A percentile compares a stretch with the other conserved stretches of the same genome.
These are phyloP conservation scores for Naganishia liquefaciens DNA, from an alignment of 1,284 basidiomycete genomes.

Conservation along the genomic window DNA sequence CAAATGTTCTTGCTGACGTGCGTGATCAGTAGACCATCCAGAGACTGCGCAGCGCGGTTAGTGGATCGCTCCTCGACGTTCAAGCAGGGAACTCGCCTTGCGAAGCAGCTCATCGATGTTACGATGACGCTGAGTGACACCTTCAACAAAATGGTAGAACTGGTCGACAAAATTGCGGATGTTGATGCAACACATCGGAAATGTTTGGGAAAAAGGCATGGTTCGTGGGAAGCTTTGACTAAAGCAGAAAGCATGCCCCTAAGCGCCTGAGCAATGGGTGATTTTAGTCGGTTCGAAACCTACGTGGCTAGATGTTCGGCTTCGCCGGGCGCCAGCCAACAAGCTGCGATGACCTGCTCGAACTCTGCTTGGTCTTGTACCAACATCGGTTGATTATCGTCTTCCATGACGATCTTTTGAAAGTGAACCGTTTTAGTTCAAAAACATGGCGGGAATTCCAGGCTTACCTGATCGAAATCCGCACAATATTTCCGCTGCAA, in stretches of 20 bases:
- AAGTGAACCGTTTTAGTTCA: background rate
- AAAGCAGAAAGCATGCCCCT: background rate
- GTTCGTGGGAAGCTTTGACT: slow-evolving; percentile 72
- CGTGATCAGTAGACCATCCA: slow-evolving; percentile 79
- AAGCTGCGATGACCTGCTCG: slow-evolving; percentile 73
- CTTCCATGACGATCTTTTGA: slow-evolving; percentile 74
- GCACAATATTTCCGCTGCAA: slow-evolving; percentile 78
- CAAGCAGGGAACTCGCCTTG: slow-evolving; percentile 61
- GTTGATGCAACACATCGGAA: slow-evolving; percentile 93
- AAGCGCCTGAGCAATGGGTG: no score
- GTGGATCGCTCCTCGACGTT: background rate
- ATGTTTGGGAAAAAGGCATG: slow-evolving; percentile 93
- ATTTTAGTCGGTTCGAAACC: slow-evolving; percentile 37
- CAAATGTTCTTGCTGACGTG: slow-evolving; percentile 79
- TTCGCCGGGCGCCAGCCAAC: slow-evolving; percentile 78
- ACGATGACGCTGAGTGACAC: slow-evolving; percentile 83
- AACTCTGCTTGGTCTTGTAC: slow-evolving; percentile 72
- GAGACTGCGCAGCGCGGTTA: slow-evolving; percentile 60
- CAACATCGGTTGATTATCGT: slow-evolving; percentile 91
- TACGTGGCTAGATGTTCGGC: slow-evolving; percentile 66
- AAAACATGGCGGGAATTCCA: background rate
- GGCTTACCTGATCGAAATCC: slow-evolving; percentile 73
- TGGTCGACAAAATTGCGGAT: slow-evolving; percentile 91
- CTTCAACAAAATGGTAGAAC: slow-evolving; percentile 96
- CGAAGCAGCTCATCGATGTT: slow-evolving; percentile 90